Evolutionary conservation across 495 filamentous ascomycete species (phyloP).

Genomic region (Saxophila tyrrhenica): DNA sequence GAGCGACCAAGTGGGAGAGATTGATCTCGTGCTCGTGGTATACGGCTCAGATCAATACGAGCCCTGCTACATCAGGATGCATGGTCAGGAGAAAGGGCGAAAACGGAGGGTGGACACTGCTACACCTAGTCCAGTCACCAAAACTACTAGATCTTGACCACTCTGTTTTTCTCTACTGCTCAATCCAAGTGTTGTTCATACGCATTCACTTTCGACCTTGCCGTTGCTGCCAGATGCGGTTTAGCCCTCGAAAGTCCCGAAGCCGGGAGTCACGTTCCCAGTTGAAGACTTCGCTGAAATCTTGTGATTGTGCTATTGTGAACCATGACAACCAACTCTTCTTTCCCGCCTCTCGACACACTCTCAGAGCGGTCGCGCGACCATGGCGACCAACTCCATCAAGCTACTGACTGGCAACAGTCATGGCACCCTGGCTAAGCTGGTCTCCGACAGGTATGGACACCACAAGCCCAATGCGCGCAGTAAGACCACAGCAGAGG

Average conservation of each 20-base stretch:
- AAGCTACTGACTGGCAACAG: constrained; percentile 93
- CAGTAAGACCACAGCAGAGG: not conserved
- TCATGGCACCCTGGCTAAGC: constrained; percentile 79
- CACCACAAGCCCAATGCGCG: not conserved
- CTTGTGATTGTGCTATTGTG: not conserved
- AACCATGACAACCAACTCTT: not conserved
- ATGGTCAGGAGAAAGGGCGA: no score
- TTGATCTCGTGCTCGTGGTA: constrained; percentile 11
- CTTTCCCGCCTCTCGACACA: not conserved
- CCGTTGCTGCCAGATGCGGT: not conserved
- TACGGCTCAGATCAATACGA: no score
- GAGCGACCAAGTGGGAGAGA: no score
- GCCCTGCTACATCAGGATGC: no score
- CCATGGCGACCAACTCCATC: constrained; percentile 78
- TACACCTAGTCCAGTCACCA: not conserved
- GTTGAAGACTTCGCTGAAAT: not conserved
- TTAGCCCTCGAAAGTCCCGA: not conserved
- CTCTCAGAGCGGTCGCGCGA: constrained; percentile 4
- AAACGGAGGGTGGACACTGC: not conserved
- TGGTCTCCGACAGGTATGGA: constrained; percentile 74
- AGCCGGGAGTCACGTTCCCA: not conserved
- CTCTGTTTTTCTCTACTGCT: not conserved
- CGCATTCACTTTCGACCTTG: no score
- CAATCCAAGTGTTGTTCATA: no score
- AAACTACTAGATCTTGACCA: not conserved